Evolutionary conservation across 495 filamentous ascomycete genomes (phyloP).

Genomic region (Penicillium herquei): DNA sequence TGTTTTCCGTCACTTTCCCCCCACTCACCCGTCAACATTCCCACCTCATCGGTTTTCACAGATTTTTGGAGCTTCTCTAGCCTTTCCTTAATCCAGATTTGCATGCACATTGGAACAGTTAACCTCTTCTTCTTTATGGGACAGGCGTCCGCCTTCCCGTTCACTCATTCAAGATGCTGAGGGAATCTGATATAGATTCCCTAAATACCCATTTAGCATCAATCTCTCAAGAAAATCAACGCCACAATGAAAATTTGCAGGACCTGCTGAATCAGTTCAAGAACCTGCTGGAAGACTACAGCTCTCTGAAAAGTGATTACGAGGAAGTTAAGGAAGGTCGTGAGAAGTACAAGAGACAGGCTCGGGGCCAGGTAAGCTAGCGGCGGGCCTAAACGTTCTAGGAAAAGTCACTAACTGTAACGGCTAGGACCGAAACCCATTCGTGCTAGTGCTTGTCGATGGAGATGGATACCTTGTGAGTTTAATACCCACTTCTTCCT

Average conservation of each 20-base stretch:
- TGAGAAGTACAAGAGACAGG: conserved; percentile 53
- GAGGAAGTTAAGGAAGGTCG: conserved; percentile 55
- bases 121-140: conserved; percentile 10
- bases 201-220: conserved; percentile 28
- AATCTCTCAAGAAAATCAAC: conserved; percentile 29
- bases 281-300: conserved; percentile 48
- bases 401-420: conserved; percentile 2
- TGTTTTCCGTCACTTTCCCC: conserved; percentile 8
- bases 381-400: not conserved
- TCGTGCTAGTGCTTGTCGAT: conserved; percentile 59
- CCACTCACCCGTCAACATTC: not conserved
- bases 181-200: conserved; percentile 38
- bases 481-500: not conserved
- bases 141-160: conserved; percentile 25
- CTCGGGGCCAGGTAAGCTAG: conserved; percentile 41
- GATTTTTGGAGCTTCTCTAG: not conserved
- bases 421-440: conserved; percentile 53
- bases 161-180: conserved; percentile 30
- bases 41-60: not conserved
- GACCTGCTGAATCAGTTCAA: conserved; percentile 38
- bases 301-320: conserved; percentile 53
- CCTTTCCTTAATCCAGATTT: conserved; percentile 1
- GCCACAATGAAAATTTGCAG: conserved; percentile 37
- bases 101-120: conserved; percentile 8
- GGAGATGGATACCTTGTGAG: conserved; percentile 57